These are phyloP conservation scores for Claviceps fusiformis DNA, from an alignment of 2,329 filamentous ascomycete species.

Conservation along the genomic window DNA sequence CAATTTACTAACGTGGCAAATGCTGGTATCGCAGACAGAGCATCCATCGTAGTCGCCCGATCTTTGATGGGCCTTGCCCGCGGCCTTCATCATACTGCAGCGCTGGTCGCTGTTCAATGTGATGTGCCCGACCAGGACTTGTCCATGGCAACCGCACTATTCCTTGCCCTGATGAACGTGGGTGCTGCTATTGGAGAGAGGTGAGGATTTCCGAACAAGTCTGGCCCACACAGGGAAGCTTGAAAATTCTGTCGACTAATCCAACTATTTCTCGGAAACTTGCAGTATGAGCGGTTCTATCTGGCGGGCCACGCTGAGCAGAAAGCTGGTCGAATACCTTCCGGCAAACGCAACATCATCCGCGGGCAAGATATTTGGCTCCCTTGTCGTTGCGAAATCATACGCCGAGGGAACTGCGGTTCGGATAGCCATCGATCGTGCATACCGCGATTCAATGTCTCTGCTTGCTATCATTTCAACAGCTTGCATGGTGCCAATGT, in stretches of 20 bases:
- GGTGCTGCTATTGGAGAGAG: conserved; percentile 16
- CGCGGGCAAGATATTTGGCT: conserved; percentile 11
- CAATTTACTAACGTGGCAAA: conserved; percentile 9
- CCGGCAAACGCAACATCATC: conserved; percentile 8
- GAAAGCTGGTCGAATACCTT: conserved; percentile 11
- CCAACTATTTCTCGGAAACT: background rate
- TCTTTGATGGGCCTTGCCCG: conserved; percentile 16
- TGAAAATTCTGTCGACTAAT: background rate
- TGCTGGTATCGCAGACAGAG: conserved; percentile 12
- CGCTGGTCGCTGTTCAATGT: conserved; percentile 13
- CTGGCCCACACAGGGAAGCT: background rate
- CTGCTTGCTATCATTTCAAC: conserved; percentile 10
- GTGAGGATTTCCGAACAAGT: background rate
- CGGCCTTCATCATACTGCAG: conserved; percentile 11
- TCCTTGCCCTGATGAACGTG: conserved; percentile 18
- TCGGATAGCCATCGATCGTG: conserved; percentile 8
- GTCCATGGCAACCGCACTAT: conserved; percentile 20
- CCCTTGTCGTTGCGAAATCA: conserved; percentile 13
- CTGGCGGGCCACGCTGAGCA: conserved; percentile 15
- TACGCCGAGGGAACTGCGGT: conserved; percentile 1
- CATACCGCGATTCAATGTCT: conserved; percentile 10
- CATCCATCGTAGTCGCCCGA: conserved; percentile 16
- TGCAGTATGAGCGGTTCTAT: conserved; percentile 20
- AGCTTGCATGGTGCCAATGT: conserved; percentile 4
- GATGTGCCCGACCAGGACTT: conserved; percentile 18